A percentile compares a stretch with the other conserved stretches of the same genome.
These are phyloP conservation scores for Pascua sp. DNA, from an alignment of 1,284 basidiomycete species.

Conservation along the genomic window DNA sequence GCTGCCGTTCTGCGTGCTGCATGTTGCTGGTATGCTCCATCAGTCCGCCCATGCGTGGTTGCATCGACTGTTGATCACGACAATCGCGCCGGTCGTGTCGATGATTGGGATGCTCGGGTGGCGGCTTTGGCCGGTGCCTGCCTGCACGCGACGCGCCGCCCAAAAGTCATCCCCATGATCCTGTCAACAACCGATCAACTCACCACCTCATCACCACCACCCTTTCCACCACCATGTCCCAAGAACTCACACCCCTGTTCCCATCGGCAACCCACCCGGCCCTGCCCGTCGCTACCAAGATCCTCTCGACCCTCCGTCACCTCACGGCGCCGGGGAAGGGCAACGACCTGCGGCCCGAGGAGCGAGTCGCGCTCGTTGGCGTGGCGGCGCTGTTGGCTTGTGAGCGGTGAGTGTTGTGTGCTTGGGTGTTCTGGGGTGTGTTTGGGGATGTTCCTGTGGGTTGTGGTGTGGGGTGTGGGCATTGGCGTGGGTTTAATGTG, in stretches of 20 bases:
- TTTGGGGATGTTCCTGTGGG: too few relatives aligned
- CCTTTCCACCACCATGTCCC: slow-evolving; percentile 24
- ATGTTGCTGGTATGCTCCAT: neutral
- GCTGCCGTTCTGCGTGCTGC: neutral
- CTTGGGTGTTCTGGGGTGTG: neutral
- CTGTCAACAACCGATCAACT: neutral
- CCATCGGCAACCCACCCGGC: slow-evolving; percentile 41
- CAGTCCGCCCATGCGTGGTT: neutral
- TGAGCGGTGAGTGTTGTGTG: slow-evolving; percentile 35
- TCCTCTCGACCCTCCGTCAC: slow-evolving; percentile 38
- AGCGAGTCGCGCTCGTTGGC: slow-evolving; percentile 42
- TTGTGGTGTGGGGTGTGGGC: neutral
- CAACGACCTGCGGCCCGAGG: slow-evolving; percentile 36
- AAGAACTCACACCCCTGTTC: slow-evolving; percentile 41
- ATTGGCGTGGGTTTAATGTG: neutral
- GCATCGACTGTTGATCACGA: neutral
- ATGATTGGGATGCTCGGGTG: too few relatives aligned
- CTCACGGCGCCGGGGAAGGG: slow-evolving; percentile 40
- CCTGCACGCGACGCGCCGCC: neutral
- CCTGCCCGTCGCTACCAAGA: slow-evolving; percentile 35
- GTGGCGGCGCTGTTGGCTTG: slow-evolving; percentile 44
- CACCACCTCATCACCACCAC: neutral
- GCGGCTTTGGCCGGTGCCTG: too few relatives aligned
- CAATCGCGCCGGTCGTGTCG: neutral
- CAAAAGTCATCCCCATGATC: slow-evolving; percentile 3